Percentiles rank a stretch among this genome's conserved stretches.
phyloP scores from a whole-genome alignment of 2,329 filamentous ascomycete genomes.

The Fusarium falciforme region DNA sequence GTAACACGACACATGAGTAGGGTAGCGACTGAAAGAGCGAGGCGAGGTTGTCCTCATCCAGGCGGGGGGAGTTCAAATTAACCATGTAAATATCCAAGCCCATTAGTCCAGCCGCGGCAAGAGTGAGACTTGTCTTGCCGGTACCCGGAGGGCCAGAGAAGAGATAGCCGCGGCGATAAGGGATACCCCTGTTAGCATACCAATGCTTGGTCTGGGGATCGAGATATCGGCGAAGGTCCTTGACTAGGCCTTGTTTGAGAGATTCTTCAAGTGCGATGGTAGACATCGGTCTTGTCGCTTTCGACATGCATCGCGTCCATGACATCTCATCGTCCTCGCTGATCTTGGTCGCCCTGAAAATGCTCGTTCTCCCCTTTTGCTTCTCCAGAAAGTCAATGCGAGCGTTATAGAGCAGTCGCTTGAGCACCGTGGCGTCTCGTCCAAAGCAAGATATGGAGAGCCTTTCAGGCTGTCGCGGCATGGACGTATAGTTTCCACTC shows the following conservation, averaged over 20 bases:
- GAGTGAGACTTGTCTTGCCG: constrained; percentile 32
- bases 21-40: constrained; percentile 12
- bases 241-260: constrained; percentile 23
- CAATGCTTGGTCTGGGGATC: constrained; percentile 26
- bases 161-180: constrained; percentile 34
- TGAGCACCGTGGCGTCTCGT: constrained; percentile 19
- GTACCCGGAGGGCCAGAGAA: constrained; percentile 35
- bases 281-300: constrained; percentile 26
- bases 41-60: constrained; percentile 24
- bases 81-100: constrained; percentile 33
- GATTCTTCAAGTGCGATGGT: constrained; percentile 29
- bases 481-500: not conserved
- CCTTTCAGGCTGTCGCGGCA: not conserved
- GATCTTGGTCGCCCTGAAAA: constrained; percentile 10
- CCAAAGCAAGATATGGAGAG: constrained; percentile 24
- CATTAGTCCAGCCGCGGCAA: constrained; percentile 26
- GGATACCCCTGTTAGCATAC: constrained; percentile 34
- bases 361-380: constrained; percentile 22
- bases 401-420: constrained; percentile 20
- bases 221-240: constrained; percentile 28
- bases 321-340: not conserved
- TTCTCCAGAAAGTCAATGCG: constrained; percentile 27
- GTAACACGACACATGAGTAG: constrained; percentile 13
- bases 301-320: constrained; percentile 31
- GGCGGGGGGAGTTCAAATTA: constrained; percentile 8